Evolutionary conservation across 2,329 filamentous ascomycete genomes (phyloP).

Genomic region (Dothideomycetes sp.): DNA sequence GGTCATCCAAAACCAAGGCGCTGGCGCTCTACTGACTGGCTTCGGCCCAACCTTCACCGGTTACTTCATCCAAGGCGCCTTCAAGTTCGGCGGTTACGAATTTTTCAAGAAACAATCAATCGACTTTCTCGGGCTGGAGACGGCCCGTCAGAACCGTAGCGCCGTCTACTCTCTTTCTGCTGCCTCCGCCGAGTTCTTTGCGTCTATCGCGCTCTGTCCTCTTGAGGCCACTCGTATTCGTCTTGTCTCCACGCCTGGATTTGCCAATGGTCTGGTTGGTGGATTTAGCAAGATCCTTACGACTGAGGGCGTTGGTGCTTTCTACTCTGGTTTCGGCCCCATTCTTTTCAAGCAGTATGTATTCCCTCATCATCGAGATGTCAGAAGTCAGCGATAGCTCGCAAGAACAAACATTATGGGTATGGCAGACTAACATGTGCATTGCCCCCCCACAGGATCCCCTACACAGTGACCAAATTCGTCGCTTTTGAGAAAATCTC

Average conservation of each 20-base stretch:
- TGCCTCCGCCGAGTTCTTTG: slow-evolving; percentile 53
- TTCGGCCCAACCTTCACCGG: slow-evolving; percentile 75
- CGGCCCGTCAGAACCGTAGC: slow-evolving; percentile 65
- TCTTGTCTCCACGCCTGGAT: slow-evolving; percentile 79
- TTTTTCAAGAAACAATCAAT: slow-evolving; percentile 92
- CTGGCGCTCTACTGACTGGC: slow-evolving; percentile 75
- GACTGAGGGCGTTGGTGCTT: slow-evolving; percentile 72
- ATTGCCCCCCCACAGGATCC: slow-evolving; percentile 46
- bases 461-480: slow-evolving; percentile 93
- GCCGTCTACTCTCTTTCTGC: slow-evolving; percentile 64
- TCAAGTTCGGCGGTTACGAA: slow-evolving; percentile 93
- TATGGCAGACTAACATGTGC: too few species aligned
- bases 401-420: too few species aligned
- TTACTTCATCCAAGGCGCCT: slow-evolving; percentile 88
- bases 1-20: slow-evolving; percentile 74
- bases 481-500: slow-evolving; percentile 85
- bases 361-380: too few species aligned
- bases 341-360: slow-evolving; percentile 68
- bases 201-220: slow-evolving; percentile 76
- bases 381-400: too few species aligned
- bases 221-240: slow-evolving; percentile 90
- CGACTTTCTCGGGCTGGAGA: slow-evolving; percentile 67
- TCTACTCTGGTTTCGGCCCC: slow-evolving; percentile 86
- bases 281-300: slow-evolving; percentile 76
- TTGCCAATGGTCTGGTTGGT: slow-evolving; percentile 66